A percentile compares a stretch with the other conserved stretches of the same genome.
phyloP scores from a whole-genome alignment of 495 filamentous ascomycete genomes.

The Podospora tetraspora region DNA sequence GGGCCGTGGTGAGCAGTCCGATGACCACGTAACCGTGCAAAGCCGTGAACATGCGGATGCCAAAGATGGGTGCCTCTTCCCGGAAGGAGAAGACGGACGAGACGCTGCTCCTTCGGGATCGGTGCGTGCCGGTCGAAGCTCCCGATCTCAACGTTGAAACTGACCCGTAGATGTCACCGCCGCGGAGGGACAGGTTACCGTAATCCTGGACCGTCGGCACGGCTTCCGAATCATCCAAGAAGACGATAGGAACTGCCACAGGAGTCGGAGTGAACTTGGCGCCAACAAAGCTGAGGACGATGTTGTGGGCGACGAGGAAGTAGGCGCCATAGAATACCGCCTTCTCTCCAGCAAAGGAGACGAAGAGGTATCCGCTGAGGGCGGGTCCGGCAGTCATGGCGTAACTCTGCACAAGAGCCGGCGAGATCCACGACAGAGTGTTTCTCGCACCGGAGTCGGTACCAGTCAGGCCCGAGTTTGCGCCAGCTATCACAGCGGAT shows the following conservation, averaged over 20 bases:
- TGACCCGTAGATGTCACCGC: conserved; percentile 8
- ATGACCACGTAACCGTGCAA: conserved; percentile 25
- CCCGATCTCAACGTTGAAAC: conserved; percentile 15
- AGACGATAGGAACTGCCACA: not conserved
- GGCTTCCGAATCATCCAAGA: not conserved
- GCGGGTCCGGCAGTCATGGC: conserved; percentile 23
- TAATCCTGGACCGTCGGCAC: conserved; percentile 11
- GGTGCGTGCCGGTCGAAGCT: not conserved
- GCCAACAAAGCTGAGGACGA: conserved; percentile 16
- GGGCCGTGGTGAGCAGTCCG: conserved; percentile 20
- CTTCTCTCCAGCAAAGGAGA: conserved; percentile 7
- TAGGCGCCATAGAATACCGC: conserved; percentile 27
- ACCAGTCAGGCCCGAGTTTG: conserved; percentile 18
- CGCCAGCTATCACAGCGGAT: conserved; percentile 19
- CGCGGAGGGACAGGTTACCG: conserved; percentile 18
- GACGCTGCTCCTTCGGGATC: not conserved
- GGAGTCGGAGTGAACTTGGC: not conserved
- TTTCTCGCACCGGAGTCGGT: not conserved
- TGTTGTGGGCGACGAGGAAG: conserved; percentile 13
- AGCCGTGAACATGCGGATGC: conserved; percentile 21
- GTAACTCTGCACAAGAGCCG: conserved; percentile 21
- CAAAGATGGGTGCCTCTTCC: not conserved
- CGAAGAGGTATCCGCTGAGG: conserved; percentile 19
- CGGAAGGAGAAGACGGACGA: not conserved
- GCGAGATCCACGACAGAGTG: conserved; percentile 15